Conservation (phyloP, 164 flowering plant species). For the Stephania japonica region DNA sequence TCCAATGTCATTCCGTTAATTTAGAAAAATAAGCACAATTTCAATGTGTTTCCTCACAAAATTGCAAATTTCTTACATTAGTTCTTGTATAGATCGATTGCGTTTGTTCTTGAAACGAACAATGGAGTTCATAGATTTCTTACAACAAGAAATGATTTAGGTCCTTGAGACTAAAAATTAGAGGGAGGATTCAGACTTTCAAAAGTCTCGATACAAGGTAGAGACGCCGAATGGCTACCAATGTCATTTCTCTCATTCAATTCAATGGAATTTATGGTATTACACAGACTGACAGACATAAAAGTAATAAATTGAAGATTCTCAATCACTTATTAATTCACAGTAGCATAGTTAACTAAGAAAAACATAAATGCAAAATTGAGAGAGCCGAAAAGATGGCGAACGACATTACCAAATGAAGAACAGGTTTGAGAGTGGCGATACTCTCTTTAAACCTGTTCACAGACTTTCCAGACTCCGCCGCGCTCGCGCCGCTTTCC, state of each 20-base stretch:
- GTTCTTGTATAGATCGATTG: too few relatives aligned
- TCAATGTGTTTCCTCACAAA: too few relatives aligned
- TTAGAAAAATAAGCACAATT: neutral
- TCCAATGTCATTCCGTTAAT: neutral
- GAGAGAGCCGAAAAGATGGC: neutral
- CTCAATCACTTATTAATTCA: neutral
- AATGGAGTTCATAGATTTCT: too few relatives aligned
- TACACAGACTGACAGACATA: too few relatives aligned
- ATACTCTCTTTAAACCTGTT: constrained; percentile 30
- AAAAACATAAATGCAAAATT: neutral
- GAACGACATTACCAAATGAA: constrained; percentile 28
- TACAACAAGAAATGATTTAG: neutral
- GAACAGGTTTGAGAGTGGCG: constrained; percentile 31
- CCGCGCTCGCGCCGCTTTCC: neutral
- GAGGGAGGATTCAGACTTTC: neutral
- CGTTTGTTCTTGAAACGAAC: too few relatives aligned
- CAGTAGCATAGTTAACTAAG: neutral
- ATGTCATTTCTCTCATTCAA: neutral
- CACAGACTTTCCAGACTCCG: constrained; percentile 15
- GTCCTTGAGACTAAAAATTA: neutral
- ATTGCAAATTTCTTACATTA: too few relatives aligned
- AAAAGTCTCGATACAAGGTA: neutral
- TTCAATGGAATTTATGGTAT: neutral
- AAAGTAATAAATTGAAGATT: neutral
- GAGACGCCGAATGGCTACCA: neutral